Evolutionary conservation across 495 filamentous ascomycete species (phyloP).

Genomic region (Hypoxylon cercidicola): DNA sequence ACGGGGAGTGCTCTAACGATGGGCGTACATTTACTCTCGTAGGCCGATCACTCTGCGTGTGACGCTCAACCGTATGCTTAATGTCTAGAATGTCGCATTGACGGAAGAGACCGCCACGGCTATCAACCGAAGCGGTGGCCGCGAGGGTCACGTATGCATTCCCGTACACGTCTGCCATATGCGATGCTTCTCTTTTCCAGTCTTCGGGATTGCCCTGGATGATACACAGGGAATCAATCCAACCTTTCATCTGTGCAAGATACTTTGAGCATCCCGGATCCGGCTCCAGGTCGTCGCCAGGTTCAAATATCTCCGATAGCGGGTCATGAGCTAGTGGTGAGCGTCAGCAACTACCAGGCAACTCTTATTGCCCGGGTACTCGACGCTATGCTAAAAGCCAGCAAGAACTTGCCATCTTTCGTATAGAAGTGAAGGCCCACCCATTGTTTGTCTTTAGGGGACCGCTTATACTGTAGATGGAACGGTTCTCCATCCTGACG

Average conservation of each 20-base stretch:
- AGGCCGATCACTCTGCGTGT: not conserved
- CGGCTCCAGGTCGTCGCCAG: constrained; percentile 11
- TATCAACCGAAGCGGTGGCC: constrained; percentile 19
- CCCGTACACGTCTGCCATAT: constrained; percentile 41
- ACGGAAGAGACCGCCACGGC: constrained; percentile 24
- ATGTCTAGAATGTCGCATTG: constrained; percentile 10
- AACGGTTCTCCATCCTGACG: constrained; percentile 15
- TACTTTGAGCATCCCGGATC: constrained; percentile 12
- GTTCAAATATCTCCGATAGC: constrained; percentile 16
- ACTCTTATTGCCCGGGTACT: not conserved
- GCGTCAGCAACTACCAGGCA: not conserved
- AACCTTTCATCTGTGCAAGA: constrained; percentile 28
- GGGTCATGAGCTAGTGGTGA: constrained; percentile 4
- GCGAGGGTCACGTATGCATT: constrained; percentile 40
- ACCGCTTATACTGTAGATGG: constrained; percentile 19
- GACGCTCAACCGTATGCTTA: constrained; percentile 12
- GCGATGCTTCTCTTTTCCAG: constrained; percentile 34
- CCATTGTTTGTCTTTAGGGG: constrained; percentile 7
- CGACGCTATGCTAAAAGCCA: not conserved
- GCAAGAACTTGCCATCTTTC: constrained; percentile 15
- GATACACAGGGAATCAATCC: constrained; percentile 45
- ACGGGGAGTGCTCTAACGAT: constrained; percentile 21
- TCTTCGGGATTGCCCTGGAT: constrained; percentile 45
- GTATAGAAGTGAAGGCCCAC: constrained; percentile 30
- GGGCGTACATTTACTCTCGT: constrained; percentile 16